Evolutionary conservation across 2,329 filamentous ascomycete species (phyloP).

Genomic region (Paradendryphiella salina): DNA sequence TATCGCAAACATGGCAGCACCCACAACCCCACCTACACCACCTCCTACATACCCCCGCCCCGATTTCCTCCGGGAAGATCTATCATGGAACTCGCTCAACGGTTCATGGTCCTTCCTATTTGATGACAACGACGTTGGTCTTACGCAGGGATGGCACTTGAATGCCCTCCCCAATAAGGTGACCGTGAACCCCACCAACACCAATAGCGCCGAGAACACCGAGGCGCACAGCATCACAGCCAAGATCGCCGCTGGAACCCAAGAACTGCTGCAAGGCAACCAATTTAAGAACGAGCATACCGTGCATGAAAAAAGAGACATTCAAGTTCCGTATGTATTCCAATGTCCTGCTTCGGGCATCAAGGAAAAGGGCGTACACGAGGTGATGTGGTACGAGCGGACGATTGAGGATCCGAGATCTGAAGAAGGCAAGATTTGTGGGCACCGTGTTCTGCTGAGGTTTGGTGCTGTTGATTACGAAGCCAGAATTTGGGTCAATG

Average conservation of each 20-base stretch:
- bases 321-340: slow-evolving; percentile 67
- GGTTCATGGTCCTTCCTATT: slow-evolving; percentile 67
- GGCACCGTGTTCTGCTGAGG: slow-evolving; percentile 53
- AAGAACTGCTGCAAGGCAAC: slow-evolving; percentile 54
- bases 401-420: slow-evolving; percentile 56
- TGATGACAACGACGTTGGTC: slow-evolving; percentile 65
- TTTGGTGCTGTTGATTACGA: slow-evolving; percentile 67
- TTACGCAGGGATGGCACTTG: slow-evolving; percentile 58
- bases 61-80: slow-evolving; percentile 61
- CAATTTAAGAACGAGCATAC: slow-evolving; percentile 39
- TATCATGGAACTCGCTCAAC: slow-evolving; percentile 64
- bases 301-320: slow-evolving; percentile 55
- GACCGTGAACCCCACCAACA: slow-evolving; percentile 24
- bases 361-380: slow-evolving; percentile 63
- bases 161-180: slow-evolving; percentile 54
- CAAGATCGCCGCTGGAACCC: slow-evolving; percentile 56
- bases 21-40: neutral
- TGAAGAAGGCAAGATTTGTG: slow-evolving; percentile 47
- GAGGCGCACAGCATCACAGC: slow-evolving; percentile 49
- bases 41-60: slow-evolving; percentile 61
- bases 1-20: neutral
- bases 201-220: slow-evolving; percentile 23
- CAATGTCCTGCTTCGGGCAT: slow-evolving; percentile 67
- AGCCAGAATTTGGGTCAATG: slow-evolving; percentile 61
- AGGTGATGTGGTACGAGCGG: slow-evolving; percentile 69